These are phyloP conservation scores for Hypomyces rosellus DNA, from an alignment of 2,329 filamentous ascomycete species.

Conservation along the genomic window DNA sequence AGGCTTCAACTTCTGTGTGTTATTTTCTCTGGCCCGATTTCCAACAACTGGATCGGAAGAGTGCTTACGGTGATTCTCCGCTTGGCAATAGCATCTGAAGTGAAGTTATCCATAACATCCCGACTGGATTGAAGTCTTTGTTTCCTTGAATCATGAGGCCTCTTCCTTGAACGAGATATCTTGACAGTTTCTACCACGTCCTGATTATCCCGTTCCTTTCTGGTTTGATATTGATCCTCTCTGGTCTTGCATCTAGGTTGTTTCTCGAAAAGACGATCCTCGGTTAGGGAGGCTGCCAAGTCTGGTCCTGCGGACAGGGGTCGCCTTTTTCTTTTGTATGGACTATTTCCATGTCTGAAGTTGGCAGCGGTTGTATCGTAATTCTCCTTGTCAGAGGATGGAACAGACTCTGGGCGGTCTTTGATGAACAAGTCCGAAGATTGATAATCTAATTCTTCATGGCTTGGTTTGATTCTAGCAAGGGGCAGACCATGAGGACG, in stretches of 20 bases:
- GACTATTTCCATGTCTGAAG: neutral
- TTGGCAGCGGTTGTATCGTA: neutral
- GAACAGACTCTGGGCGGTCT: neutral
- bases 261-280: constrained; percentile 7
- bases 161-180: constrained; percentile 4
- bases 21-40: neutral
- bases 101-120: constrained; percentile 50
- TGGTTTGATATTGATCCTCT: constrained; percentile 14
- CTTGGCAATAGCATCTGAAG: constrained; percentile 45
- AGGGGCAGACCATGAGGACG: constrained; percentile 5
- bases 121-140: constrained; percentile 31
- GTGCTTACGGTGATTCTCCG: constrained; percentile 25
- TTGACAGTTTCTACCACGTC: neutral
- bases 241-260: constrained; percentile 15
- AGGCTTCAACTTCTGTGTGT: constrained; percentile 25
- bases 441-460: neutral
- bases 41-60: neutral
- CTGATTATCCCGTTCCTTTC: neutral
- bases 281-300: neutral
- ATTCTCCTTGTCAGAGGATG: neutral
- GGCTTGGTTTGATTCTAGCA: neutral
- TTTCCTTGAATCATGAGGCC: constrained; percentile 16
- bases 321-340: neutral
- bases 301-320: too few relatives aligned
- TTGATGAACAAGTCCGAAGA: constrained; percentile 6